A percentile compares a stretch with the other conserved stretches of the same genome.
These are phyloP conservation scores for Sclerotinia sclerotiorum DNA, from an alignment of 2,329 filamentous ascomycete genomes.

Conservation along the genomic window DNA sequence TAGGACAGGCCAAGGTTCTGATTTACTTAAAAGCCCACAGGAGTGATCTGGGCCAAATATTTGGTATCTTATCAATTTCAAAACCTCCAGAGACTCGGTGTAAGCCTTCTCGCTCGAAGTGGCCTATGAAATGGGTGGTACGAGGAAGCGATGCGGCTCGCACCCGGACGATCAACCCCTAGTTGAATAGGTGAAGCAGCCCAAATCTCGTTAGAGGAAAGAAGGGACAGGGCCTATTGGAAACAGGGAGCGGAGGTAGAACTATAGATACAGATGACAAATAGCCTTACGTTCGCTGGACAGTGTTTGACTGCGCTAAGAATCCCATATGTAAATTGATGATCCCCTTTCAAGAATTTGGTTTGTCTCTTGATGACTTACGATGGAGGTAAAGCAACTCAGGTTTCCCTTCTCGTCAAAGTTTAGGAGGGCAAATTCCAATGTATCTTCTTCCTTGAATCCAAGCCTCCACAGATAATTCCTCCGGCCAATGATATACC, in stretches of 20 bases:
- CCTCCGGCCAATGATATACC: constrained; percentile 4
- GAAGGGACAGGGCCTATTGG: constrained; percentile 21
- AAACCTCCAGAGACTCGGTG: constrained; percentile 24
- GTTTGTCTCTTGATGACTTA: constrained; percentile 28
- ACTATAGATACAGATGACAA: constrained; percentile 33
- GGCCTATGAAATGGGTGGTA: constrained; percentile 28
- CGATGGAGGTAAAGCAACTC: constrained; percentile 23
- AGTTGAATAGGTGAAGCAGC: constrained; percentile 28
- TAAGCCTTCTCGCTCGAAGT: constrained; percentile 22
- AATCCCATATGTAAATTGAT: constrained; percentile 33
- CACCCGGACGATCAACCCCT: constrained; percentile 24
- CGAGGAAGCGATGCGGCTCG: constrained; percentile 21
- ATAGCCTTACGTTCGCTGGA: constrained; percentile 35
- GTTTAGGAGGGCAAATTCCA: neutral
- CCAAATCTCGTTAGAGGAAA: constrained; percentile 24
- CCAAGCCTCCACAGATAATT: constrained; percentile 7
- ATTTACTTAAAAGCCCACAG: constrained; percentile 27
- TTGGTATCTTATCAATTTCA: constrained; percentile 24
- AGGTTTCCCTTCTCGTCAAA: constrained; percentile 8
- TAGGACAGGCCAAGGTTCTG: constrained; percentile 23
- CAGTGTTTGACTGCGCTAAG: constrained; percentile 26
- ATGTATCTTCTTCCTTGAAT: neutral
- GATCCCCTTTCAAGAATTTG: constrained; percentile 25
- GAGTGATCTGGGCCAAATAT: constrained; percentile 24
- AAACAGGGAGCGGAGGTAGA: constrained; percentile 35